Conservation (phyloP, 768 basidiomycete species). For the Amyloporia xantha region DNA sequence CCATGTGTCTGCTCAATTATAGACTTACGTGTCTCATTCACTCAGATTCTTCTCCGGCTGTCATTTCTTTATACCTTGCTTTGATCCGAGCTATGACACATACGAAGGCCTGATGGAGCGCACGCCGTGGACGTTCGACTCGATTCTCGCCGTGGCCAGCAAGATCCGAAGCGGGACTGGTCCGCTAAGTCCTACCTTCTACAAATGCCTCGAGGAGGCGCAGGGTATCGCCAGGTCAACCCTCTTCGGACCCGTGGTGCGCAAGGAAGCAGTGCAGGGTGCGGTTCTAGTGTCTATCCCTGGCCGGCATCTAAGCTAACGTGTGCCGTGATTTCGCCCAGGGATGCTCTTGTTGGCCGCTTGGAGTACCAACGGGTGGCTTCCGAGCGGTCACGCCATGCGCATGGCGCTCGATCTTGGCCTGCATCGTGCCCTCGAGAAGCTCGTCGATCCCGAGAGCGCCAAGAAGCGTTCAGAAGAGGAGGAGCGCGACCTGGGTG, state of each 20-base stretch:
- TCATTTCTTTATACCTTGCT: constrained; percentile 93
- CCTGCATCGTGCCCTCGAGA: constrained; percentile 87
- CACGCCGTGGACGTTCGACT: constrained; percentile 93
- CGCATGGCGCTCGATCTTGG: constrained; percentile 94
- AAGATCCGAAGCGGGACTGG: constrained; percentile 91
- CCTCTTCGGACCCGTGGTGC: constrained; percentile 87
- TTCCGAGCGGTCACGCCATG: constrained; percentile 93
- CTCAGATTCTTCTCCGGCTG: constrained; percentile 91
- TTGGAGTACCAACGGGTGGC: constrained; percentile 93
- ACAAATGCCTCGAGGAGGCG: constrained; percentile 89
- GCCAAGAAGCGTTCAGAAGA: constrained; percentile 66
- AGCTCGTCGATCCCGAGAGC: constrained; percentile 64
- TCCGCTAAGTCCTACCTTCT: constrained; percentile 78
- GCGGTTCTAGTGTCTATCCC: constrained; percentile 18
- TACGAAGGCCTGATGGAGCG: constrained; percentile 89
- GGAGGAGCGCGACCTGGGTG: constrained; percentile 65
- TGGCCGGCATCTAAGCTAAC: background rate
- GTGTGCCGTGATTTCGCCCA: constrained; percentile 23
- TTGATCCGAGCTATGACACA: constrained; percentile 89
- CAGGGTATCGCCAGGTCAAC: constrained; percentile 93
- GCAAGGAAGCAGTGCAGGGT: constrained; percentile 95
- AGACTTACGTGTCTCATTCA: constrained; percentile 5
- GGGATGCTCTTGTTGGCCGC: constrained; percentile 90
- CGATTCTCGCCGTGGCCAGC: constrained; percentile 85
- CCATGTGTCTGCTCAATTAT: constrained; percentile 5